Conservation (phyloP, 1,284 basidiomycete genomes). For the Ganoderma multipileum region DNA sequence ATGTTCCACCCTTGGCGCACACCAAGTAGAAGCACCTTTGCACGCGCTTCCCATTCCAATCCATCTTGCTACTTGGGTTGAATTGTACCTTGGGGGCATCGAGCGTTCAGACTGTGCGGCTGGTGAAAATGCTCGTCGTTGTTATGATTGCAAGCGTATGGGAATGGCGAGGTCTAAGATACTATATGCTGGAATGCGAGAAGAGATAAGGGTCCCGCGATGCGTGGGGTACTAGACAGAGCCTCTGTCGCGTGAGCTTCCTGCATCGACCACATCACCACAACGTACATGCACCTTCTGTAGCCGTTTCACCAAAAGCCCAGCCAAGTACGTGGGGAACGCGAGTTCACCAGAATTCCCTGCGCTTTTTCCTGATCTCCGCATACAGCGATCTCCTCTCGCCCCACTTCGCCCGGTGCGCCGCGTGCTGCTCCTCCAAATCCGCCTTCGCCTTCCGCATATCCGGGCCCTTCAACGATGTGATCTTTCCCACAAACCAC, state of each 20-base stretch:
- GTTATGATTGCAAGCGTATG: too few relatives aligned
- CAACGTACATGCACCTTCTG: neutral
- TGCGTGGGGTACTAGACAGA: too few relatives aligned
- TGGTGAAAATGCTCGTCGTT: too few relatives aligned
- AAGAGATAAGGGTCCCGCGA: too few relatives aligned
- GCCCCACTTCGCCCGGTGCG: constrained; percentile 43
- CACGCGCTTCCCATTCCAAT: too few relatives aligned
- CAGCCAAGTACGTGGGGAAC: neutral
- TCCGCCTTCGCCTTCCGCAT: constrained; percentile 36
- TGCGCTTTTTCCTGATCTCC: constrained; percentile 48
- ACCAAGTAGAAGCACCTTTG: too few relatives aligned
- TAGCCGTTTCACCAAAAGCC: neutral
- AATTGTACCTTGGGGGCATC: too few relatives aligned
- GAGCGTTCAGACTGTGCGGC: too few relatives aligned
- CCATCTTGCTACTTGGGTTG: too few relatives aligned
- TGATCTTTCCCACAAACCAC: constrained; percentile 44
- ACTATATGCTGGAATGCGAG: too few relatives aligned
- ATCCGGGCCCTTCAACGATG: constrained; percentile 38
- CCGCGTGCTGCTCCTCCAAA: constrained; percentile 41
- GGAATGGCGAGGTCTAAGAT: too few relatives aligned
- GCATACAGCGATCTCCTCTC: constrained; percentile 42
- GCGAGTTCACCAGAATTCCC: constrained; percentile 43
- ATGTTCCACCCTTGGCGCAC: too few relatives aligned
- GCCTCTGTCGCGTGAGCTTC: neutral
- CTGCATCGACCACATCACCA: neutral